Evolutionary conservation across 805 yeast genomes (phyloP), one percentile per base, ranked within the genome.

Genomic region (Yamadazyma phyllophila): DNA sequence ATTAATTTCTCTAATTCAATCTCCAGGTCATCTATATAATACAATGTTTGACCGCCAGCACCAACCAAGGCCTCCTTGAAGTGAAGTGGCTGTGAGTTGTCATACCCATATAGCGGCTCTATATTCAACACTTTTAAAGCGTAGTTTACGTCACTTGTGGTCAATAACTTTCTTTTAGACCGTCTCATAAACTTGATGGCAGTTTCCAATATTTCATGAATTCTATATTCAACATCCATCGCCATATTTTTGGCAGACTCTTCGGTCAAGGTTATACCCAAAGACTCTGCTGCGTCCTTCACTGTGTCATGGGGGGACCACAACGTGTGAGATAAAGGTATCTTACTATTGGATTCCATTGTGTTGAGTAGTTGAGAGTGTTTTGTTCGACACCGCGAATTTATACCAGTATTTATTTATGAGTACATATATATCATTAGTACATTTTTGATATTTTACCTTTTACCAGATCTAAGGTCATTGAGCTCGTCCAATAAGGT

Each of bases 291-390:
- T 12, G 88, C 96, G 71, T 94, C 99, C 58, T 84, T 86, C 26
- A 95, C 97, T 0, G 99, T 94, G 63, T 94, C 98, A 48, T 87
- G 83, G 7, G 98, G 97, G 8, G 98, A 91, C 99, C 98, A 92
- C 48, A 94, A 75, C 1, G 97, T 88, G 64, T 89, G 95, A 1
- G 97, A 89, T 29, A 79, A 68, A 7, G 88, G 87, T 29, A 81
- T 67, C 52, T 77, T 76, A 4, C 70, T 57, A 33, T 59, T 53
- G 6, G 66, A 55, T 33, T 66, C 70, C 71, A 66, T 66, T 12
- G 15, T 53, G 39, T 13, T 29, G 32, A 13, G 12, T 29, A 29
- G 12, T 29, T 11, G 12, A 29, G 13, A 29, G 13, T 29, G 32
- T 13, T 29, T 32, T 32, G 13, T 32, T 32, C 36, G 36, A 15